phyloP scores from a whole-genome alignment of 164 flowering plant genomes.

The Echeveria elegans region DNA sequence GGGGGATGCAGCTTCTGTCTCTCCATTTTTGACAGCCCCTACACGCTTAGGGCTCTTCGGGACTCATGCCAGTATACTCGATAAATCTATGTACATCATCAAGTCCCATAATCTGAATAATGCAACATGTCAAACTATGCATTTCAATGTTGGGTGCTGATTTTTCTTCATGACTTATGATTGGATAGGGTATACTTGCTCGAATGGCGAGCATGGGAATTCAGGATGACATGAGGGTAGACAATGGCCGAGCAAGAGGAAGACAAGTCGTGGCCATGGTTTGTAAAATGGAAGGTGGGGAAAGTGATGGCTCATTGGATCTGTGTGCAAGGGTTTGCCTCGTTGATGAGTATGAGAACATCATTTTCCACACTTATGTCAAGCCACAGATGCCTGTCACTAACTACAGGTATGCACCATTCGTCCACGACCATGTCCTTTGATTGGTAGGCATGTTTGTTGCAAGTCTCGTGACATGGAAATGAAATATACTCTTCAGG shows the following conservation, averaged over 20 bases:
- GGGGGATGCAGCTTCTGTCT: conserved; percentile 79
- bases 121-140: not conserved
- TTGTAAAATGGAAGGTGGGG: conserved; percentile 93
- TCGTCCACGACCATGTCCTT: not conserved
- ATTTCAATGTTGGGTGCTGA: not conserved
- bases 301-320: conserved; percentile 75
- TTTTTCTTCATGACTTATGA: not conserved
- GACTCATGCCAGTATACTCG: conserved; percentile 51
- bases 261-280: conserved; percentile 55
- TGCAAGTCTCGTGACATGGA: not conserved
- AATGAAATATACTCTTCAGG: conserved; percentile 20
- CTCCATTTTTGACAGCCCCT: conserved; percentile 41
- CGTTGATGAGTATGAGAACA: conserved; percentile 59
- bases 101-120: not conserved
- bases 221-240: conserved; percentile 31
- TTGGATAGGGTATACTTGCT: conserved; percentile 13
- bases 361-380: conserved; percentile 64
- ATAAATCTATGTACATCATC: conserved; percentile 18
- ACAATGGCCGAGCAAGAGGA: conserved; percentile 28
- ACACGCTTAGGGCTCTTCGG: conserved; percentile 49
- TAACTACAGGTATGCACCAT: conserved; percentile 43
- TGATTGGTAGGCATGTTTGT: not conserved
- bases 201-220: conserved; percentile 49
- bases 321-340: conserved; percentile 83
- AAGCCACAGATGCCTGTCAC: conserved; percentile 69